Conservation (phyloP, 2,329 filamentous ascomycete genomes). For the Podosphaera fusca region DNA sequence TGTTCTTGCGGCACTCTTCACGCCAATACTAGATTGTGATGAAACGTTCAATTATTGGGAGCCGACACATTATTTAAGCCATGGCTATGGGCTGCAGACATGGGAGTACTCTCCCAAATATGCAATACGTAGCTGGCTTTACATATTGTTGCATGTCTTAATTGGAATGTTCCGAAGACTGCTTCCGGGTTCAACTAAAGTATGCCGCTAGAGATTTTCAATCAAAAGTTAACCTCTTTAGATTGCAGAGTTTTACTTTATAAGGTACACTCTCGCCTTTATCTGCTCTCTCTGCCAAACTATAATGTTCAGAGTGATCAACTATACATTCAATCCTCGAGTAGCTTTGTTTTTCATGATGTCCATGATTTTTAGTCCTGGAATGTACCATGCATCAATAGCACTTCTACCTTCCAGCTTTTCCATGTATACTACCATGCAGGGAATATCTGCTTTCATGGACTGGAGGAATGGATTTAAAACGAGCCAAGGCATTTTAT, state of each 20-base stretch:
- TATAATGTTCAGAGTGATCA: constrained; percentile 55
- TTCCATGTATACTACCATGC: constrained; percentile 80
- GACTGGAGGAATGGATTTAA: constrained; percentile 63
- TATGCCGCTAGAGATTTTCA: constrained; percentile 8
- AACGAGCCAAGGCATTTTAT: constrained; percentile 66
- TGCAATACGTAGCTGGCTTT: constrained; percentile 88
- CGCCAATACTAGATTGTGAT: constrained; percentile 92
- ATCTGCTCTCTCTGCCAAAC: constrained; percentile 65
- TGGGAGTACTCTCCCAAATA: constrained; percentile 97
- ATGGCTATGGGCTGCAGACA: constrained; percentile 84
- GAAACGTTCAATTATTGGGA: constrained; percentile 99
- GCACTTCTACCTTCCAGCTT: constrained; percentile 86
- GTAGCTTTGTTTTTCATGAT: constrained; percentile 71
- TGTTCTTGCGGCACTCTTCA: constrained; percentile 51
- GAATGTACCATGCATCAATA: constrained; percentile 78
- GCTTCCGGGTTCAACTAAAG: constrained; percentile 36
- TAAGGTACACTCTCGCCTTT: constrained; percentile 53
- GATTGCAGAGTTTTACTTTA: constrained; percentile 63
- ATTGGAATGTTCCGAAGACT: constrained; percentile 44
- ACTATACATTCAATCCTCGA: constrained; percentile 52
- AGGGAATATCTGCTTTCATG: constrained; percentile 75
- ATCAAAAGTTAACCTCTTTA: constrained; percentile 11
- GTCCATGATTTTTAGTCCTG: constrained; percentile 55
- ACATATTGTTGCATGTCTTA: constrained; percentile 57
- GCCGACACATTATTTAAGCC: constrained; percentile 76